Evolutionary conservation across 768 basidiomycete genomes (phyloP).

Genomic region (Dendrothele bispora): DNA sequence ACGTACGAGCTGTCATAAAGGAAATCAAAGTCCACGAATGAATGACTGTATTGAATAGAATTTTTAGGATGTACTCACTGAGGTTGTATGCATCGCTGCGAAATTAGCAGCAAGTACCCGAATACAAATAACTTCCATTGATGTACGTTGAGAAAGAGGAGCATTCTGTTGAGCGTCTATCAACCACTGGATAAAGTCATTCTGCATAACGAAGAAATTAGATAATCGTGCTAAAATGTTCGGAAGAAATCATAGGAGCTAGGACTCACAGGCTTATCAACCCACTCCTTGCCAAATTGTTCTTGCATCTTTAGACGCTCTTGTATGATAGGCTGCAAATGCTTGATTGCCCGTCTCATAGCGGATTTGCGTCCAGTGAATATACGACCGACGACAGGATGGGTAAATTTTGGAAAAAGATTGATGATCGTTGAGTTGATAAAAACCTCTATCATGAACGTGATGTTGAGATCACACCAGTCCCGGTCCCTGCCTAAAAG

Average conservation of each 20-base stretch:
- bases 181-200: slow-evolving; percentile 25
- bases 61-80: not conserved
- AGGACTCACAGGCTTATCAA: slow-evolving; percentile 23
- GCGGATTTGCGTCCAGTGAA: not conserved
- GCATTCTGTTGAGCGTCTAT: slow-evolving; percentile 25
- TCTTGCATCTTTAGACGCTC: slow-evolving; percentile 21
- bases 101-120: slow-evolving; percentile 30
- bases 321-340: slow-evolving; percentile 22
- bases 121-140: slow-evolving; percentile 27
- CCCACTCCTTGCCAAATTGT: slow-evolving; percentile 24
- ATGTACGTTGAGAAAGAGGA: slow-evolving; percentile 24
- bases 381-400: slow-evolving; percentile 14
- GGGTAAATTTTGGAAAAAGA: slow-evolving; percentile 31
- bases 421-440: slow-evolving; percentile 19
- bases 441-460: too few relatives aligned
- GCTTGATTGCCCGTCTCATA: slow-evolving; percentile 19
- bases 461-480: too few relatives aligned
- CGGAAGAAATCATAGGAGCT: not conserved
- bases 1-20: not conserved
- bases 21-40: too few relatives aligned
- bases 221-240: not conserved
- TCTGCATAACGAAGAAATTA: not conserved
- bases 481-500: slow-evolving; percentile 3
- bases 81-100: slow-evolving; percentile 29
- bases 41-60: not conserved